Evolutionary conservation across 768 basidiomycete species (phyloP), one percentile per base, ranked within the genome.

Genomic region (Auricularia sp.): DNA sequence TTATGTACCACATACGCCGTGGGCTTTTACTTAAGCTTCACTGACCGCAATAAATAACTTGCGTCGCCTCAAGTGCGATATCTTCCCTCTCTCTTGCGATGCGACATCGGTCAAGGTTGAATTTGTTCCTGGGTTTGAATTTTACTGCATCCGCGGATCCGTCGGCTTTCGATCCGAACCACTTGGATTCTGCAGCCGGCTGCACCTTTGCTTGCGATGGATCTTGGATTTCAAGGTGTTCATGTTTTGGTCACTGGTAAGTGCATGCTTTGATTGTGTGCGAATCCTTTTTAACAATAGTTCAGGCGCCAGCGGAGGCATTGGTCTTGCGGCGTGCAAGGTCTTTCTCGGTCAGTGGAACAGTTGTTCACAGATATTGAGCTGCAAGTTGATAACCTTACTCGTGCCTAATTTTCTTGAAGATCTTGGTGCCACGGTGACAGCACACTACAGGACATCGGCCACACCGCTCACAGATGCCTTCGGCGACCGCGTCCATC

Each of bases 351-450:
- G 87, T 85, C 39, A 42, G 65, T 71, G 11, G 47, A 54, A 42
- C 39, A 14, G 8, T 42, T 42, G 8, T 42, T 42, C 39, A 8
- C 39, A 42, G 39, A 42, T 42, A 8, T 42, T 29, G 29, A 29
- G 16, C 51, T 37, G 37, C 37, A 62, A 51, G n/a, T 44, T 33
- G 29, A 33, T 21, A n/a, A 45, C 24, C 24, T 11, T 33, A 59
- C 14, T 45, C 35, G 65, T n/a, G 11, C 35, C 24, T 56, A 59
- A 54, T 44, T 37, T 54, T n/a, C 39, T 39, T 56, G 59, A 58
- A 90, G 89, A 85, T 54, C 85, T 87, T 68, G 88, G 86, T 8
- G 87, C 89, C 0, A 81, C 79, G 62, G 87, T 91, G 10, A 85
- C 87, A 0, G 88, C 87, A 0, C 87, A 90, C 70, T 91, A 86